Evolutionary conservation across 768 basidiomycete genomes (phyloP).

Genomic region (Tephrocybe rancida): DNA sequence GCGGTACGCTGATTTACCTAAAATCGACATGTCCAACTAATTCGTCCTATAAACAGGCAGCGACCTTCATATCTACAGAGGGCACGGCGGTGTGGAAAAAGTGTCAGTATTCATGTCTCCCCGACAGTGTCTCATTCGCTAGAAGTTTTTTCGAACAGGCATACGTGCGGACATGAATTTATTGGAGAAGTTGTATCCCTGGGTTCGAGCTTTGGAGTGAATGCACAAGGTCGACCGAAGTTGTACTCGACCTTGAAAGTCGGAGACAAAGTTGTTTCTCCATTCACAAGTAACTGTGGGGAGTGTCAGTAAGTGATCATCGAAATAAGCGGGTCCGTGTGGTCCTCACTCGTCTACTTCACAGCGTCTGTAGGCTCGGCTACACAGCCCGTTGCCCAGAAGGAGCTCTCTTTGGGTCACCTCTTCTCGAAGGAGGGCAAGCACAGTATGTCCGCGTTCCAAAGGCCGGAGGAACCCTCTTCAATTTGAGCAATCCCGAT

Average conservation of each 20-base stretch:
- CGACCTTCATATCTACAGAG: slow-evolving; percentile 77
- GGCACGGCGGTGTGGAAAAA: slow-evolving; percentile 52
- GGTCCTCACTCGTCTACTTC: not conserved
- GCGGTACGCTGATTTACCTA: slow-evolving; percentile 42
- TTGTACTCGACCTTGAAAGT: slow-evolving; percentile 66
- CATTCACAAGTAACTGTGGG: slow-evolving; percentile 83
- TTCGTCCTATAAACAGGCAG: slow-evolving; percentile 42
- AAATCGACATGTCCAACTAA: not conserved
- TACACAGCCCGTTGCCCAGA: slow-evolving; percentile 71
- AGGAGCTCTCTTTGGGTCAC: slow-evolving; percentile 66
- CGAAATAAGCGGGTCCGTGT: too few relatives aligned
- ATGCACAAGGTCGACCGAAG: slow-evolving; percentile 50
- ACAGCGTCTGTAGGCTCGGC: slow-evolving; percentile 71
- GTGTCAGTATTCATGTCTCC: slow-evolving; percentile 40
- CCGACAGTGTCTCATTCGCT: not conserved
- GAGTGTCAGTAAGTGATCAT: slow-evolving; percentile 70
- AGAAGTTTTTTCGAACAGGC: slow-evolving; percentile 36
- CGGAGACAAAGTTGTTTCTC: slow-evolving; percentile 79
- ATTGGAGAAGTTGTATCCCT: slow-evolving; percentile 72
- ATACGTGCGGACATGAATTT: slow-evolving; percentile 77
- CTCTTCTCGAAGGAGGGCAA: slow-evolving; percentile 70
- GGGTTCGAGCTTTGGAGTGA: slow-evolving; percentile 55
- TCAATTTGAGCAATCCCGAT: slow-evolving; percentile 54
- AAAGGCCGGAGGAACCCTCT: slow-evolving; percentile 78
- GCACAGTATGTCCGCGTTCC: slow-evolving; percentile 81